Percentiles rank a stretch among this genome's conserved stretches.
Conservation (phyloP, 192 early-diverging fungal genomes). For the Backusella tarrabulga region DNA sequence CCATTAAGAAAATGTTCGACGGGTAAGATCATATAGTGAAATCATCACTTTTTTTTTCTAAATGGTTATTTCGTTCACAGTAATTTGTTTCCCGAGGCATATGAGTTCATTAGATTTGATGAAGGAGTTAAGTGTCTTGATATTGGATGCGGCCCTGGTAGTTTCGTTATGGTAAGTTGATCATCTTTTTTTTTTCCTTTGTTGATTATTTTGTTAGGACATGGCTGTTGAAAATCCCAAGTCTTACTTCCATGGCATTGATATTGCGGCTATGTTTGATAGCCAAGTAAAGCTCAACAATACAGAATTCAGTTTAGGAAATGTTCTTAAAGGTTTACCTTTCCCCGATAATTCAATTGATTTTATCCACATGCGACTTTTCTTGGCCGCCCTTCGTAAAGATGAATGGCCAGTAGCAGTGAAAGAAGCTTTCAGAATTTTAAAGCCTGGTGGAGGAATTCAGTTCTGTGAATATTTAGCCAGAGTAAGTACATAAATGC, state of each 20-base stretch:
- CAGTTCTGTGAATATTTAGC: constrained; percentile 19
- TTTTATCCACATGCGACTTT: constrained; percentile 22
- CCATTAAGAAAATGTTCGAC: constrained; percentile 15
- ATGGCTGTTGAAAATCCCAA: constrained; percentile 23
- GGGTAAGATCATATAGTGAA: constrained; percentile 9
- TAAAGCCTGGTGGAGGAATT: constrained; percentile 29
- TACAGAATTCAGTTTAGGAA: constrained; percentile 22
- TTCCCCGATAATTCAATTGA: constrained; percentile 34
- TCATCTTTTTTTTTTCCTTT: background rate
- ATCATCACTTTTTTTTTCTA: background rate
- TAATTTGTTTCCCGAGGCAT: background rate
- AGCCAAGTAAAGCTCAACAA: constrained; percentile 15
- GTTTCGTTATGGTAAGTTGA: constrained; percentile 21
- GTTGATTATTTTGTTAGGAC: constrained; percentile 3
- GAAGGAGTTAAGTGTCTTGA: constrained; percentile 21
- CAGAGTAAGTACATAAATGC: background rate
- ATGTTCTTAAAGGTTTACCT: constrained; percentile 19
- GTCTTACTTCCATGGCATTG: constrained; percentile 20
- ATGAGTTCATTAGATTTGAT: background rate
- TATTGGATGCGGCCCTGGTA: constrained; percentile 31
- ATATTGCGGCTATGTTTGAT: constrained; percentile 22
- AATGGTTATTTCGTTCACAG: background rate
- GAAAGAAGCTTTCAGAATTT: constrained; percentile 5
- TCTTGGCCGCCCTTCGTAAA: constrained; percentile 6
- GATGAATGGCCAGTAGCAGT: constrained; percentile 17